Evolutionary conservation across 2,329 filamentous ascomycete species (phyloP).

Genomic region (Byssoonygena ceratinophila): DNA sequence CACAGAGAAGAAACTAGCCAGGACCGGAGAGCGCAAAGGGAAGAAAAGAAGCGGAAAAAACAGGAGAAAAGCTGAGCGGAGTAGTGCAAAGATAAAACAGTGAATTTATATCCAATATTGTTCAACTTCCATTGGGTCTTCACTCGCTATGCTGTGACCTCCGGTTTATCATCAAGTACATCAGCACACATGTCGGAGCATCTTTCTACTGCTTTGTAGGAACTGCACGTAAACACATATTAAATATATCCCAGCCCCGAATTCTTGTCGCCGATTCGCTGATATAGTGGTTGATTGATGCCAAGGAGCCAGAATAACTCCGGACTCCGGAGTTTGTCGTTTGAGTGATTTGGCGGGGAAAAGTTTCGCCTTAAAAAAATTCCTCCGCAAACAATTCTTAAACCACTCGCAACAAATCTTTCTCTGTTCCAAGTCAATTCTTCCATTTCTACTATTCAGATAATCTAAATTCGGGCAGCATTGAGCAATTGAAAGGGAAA

Average conservation of each 20-base stretch:
- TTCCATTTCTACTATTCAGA: not conserved
- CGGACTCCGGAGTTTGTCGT: not conserved
- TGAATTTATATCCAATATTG: not conserved
- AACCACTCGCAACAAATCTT: not conserved
- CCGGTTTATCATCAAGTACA: not conserved
- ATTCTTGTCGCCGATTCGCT: no score
- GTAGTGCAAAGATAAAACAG: not conserved
- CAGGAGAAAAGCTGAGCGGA: slow-evolving; percentile 18
- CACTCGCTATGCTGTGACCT: not conserved
- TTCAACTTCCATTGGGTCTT: not conserved
- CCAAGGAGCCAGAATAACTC: not conserved
- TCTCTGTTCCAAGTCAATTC: not conserved
- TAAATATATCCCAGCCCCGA: no score
- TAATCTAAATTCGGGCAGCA: not conserved
- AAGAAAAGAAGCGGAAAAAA: slow-evolving; percentile 31
- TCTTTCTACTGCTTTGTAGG: not conserved
- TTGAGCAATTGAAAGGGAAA: not conserved
- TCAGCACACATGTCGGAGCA: not conserved
- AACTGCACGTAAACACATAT: no score
- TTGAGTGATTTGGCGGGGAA: slow-evolving; percentile 10
- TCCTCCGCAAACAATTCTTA: not conserved
- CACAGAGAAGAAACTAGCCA: slow-evolving; percentile 30
- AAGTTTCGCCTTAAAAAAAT: not conserved
- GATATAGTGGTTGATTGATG: no score
- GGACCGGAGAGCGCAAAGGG: slow-evolving; percentile 25